Evolutionary conservation across 2,329 filamentous ascomycete species (phyloP).

Genomic region (Epichloe coenophiala): DNA sequence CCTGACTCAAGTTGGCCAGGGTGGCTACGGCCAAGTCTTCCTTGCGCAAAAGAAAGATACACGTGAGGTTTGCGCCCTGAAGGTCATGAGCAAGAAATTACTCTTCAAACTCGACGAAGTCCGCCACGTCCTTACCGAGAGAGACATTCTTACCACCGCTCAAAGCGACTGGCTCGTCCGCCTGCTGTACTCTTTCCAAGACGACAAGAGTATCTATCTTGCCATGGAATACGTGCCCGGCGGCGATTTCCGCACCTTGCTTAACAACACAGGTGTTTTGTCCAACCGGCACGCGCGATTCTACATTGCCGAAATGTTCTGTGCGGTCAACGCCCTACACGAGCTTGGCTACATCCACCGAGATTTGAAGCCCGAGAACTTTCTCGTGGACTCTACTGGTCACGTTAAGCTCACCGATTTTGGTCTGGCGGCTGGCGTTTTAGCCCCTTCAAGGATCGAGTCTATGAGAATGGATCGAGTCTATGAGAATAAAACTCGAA

Average conservation of each 20-base stretch:
- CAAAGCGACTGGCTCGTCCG: constrained; percentile 98
- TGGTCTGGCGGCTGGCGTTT: constrained; percentile 83
- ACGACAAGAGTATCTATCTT: constrained; percentile 94
- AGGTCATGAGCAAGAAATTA: constrained; percentile 99
- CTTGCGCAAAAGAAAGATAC: constrained; percentile 98
- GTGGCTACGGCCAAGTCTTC: constrained; percentile 95
- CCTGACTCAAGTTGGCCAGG: constrained; percentile 92
- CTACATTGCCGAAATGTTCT: constrained; percentile 99
- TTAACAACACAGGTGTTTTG: constrained; percentile 96
- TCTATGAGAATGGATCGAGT: no score
- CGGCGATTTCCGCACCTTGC: constrained; percentile 89
- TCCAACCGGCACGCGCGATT: constrained; percentile 96
- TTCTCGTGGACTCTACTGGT: constrained; percentile 88
- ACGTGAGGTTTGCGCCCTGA: constrained; percentile 88
- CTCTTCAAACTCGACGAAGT: constrained; percentile 97
- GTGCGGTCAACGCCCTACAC: constrained; percentile 86
- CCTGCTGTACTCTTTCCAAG: constrained; percentile 93
- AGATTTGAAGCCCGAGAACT: constrained; percentile 96
- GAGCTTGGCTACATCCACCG: constrained; percentile 94
- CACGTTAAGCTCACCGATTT: constrained; percentile 98
- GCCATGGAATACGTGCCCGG: constrained; percentile 99
- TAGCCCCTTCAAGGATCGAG: constrained; percentile 91
- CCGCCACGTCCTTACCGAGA: constrained; percentile 88
- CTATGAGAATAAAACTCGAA: constrained; percentile 89
- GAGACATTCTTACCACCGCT: constrained; percentile 91